A percentile compares a stretch with the other conserved stretches of the same genome.
phyloP scores from a whole-genome alignment of 2,329 filamentous ascomycete species.

The Neonectria sp. region DNA sequence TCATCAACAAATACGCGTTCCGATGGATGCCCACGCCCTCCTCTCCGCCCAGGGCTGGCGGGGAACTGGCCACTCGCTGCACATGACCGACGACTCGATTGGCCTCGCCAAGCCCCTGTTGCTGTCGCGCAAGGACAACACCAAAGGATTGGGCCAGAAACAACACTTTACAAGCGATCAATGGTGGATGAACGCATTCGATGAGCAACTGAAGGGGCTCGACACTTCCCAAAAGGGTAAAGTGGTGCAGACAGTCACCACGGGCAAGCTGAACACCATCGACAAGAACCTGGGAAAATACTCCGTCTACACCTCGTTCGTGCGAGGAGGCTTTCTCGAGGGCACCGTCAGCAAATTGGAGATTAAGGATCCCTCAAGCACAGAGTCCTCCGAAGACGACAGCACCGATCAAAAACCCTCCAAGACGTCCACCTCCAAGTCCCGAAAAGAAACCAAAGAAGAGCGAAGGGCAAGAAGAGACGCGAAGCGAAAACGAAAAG shows the following conservation, averaged over 20 bases:
- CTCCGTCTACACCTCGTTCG: slow-evolving; percentile 87
- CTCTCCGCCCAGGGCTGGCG: slow-evolving; percentile 92
- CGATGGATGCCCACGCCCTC: slow-evolving; percentile 88
- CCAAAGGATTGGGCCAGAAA: slow-evolving; percentile 85
- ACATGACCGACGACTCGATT: slow-evolving; percentile 78
- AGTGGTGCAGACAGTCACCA: slow-evolving; percentile 69
- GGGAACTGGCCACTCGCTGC: slow-evolving; percentile 89
- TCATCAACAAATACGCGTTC: not conserved
- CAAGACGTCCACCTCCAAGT: slow-evolving; percentile 30
- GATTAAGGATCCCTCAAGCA: slow-evolving; percentile 46
- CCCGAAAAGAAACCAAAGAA: slow-evolving; percentile 60
- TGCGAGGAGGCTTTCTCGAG: slow-evolving; percentile 82
- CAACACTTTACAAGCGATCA: slow-evolving; percentile 80
- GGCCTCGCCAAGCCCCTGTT: slow-evolving; percentile 89
- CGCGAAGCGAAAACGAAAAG: slow-evolving; percentile 50
- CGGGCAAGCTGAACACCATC: slow-evolving; percentile 70
- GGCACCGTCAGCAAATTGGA: slow-evolving; percentile 72
- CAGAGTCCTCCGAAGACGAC: slow-evolving; percentile 46
- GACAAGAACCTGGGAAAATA: slow-evolving; percentile 69
- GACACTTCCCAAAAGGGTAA: slow-evolving; percentile 73
- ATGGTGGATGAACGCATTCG: slow-evolving; percentile 98
- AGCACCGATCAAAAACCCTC: slow-evolving; percentile 51
- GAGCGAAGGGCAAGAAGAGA: slow-evolving; percentile 57
- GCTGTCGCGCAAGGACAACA: slow-evolving; percentile 86
- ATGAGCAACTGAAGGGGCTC: slow-evolving; percentile 88